Percentiles rank a stretch among this genome's conserved stretches.
Conservation (phyloP, 495 filamentous ascomycete genomes). For the Glonium stellatum region DNA sequence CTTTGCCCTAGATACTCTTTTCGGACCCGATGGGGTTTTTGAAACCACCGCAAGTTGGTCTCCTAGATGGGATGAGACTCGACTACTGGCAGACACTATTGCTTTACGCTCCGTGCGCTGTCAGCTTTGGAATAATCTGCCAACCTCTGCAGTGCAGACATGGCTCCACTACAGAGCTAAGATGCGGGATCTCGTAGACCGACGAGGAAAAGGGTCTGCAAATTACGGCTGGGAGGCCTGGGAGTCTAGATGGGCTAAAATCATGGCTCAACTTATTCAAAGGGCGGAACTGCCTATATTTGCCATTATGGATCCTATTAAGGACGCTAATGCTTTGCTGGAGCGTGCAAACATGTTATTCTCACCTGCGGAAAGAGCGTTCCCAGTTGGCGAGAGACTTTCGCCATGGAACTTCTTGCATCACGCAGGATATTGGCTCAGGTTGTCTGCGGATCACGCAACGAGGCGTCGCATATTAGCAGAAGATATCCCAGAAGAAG, state of each 20-base stretch:
- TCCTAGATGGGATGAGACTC: conserved; percentile 76
- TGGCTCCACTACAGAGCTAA: conserved; percentile 69
- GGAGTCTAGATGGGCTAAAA: conserved; percentile 73
- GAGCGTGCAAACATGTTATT: conserved; percentile 40
- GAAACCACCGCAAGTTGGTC: conserved; percentile 79
- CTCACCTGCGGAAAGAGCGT: conserved; percentile 59
- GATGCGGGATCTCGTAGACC: conserved; percentile 67
- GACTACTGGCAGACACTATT: conserved; percentile 70
- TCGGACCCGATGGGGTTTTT: conserved; percentile 67
- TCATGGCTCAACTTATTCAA: conserved; percentile 75
- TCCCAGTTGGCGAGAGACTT: conserved; percentile 55
- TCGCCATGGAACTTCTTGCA: conserved; percentile 76
- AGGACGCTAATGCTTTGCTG: conserved; percentile 7
- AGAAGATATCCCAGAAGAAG: conserved; percentile 63
- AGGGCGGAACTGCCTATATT: conserved; percentile 47
- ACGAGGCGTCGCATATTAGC: conserved; percentile 55
- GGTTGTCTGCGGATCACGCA: conserved; percentile 59
- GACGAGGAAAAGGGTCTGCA: conserved; percentile 70
- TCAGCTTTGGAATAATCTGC: conserved; percentile 65
- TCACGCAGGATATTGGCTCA: conserved; percentile 83
- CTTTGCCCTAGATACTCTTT: conserved; percentile 71
- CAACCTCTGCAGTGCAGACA: conserved; percentile 63
- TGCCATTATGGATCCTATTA: conserved; percentile 17
- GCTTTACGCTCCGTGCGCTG: conserved; percentile 74
- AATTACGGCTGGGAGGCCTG: conserved; percentile 86